A percentile compares a stretch with the other conserved stretches of the same genome.
Conservation (phyloP, 164 flowering plant genomes). For the Stephania cephalantha region DNA sequence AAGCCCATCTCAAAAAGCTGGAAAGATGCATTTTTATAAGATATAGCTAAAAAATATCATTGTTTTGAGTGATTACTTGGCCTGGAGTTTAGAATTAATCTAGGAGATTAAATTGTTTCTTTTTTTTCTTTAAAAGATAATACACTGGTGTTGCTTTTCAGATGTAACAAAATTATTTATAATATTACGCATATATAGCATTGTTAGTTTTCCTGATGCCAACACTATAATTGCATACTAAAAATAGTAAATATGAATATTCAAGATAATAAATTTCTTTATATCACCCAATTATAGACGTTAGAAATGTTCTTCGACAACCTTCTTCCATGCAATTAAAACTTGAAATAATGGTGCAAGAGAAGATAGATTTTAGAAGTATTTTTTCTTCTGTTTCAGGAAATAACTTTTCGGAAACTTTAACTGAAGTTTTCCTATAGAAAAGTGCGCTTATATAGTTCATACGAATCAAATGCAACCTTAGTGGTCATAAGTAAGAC, state of each 20-base stretch:
- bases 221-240: too few species aligned
- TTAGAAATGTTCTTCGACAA: too few species aligned
- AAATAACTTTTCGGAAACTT: background rate
- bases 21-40: slow-evolving; percentile 10
- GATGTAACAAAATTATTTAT: too few species aligned
- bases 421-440: background rate
- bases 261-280: too few species aligned
- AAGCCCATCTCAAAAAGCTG: slow-evolving; percentile 99
- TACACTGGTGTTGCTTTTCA: background rate
- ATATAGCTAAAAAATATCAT: background rate
- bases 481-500: background rate
- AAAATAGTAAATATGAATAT: too few species aligned
- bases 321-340: too few species aligned
- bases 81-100: background rate
- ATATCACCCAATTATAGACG: too few species aligned
- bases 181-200: too few species aligned
- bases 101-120: background rate
- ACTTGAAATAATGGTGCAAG: too few species aligned
- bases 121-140: background rate
- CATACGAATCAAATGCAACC: background rate
- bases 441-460: background rate
- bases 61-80: background rate
- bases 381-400: background rate
- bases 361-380: too few species aligned
- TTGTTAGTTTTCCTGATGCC: background rate